A percentile compares a stretch with the other conserved stretches of the same genome.
phyloP scores from a whole-genome alignment of 495 filamentous ascomycete species.

The Chaetomium tenue region DNA sequence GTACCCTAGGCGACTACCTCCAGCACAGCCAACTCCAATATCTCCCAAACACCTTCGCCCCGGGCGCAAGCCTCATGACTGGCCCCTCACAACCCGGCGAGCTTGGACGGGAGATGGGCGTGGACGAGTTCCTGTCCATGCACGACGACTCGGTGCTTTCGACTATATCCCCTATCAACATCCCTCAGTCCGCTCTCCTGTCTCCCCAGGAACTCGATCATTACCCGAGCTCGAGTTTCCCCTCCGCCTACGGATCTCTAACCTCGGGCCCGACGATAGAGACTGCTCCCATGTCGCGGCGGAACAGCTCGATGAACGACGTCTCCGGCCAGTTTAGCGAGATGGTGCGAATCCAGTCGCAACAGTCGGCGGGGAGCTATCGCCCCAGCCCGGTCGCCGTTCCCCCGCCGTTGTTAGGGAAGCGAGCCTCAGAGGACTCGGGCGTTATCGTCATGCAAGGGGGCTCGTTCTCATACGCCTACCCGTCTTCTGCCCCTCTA shows the following conservation, averaged over 20 bases:
- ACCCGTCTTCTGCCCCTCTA: constrained; percentile 33
- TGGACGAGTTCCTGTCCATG: constrained; percentile 30
- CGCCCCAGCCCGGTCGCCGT: constrained; percentile 21
- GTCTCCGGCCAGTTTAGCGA: constrained; percentile 39
- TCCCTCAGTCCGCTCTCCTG: constrained; percentile 20
- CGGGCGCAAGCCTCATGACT: constrained; percentile 9
- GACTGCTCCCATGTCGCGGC: constrained; percentile 47
- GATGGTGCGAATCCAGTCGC: constrained; percentile 47
- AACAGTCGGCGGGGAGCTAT: constrained; percentile 39
- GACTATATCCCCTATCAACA: constrained; percentile 25
- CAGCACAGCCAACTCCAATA: constrained; percentile 24
- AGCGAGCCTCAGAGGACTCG: constrained; percentile 34
- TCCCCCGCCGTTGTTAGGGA: constrained; percentile 35
- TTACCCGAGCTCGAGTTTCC: constrained; percentile 25
- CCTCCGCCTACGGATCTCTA: constrained; percentile 47
- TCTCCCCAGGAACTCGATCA: constrained; percentile 22
- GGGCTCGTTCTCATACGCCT: constrained; percentile 35
- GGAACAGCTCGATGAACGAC: constrained; percentile 45
- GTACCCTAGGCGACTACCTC: constrained; percentile 19
- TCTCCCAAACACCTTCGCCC: constrained; percentile 20
- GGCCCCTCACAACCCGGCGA: constrained; percentile 1
- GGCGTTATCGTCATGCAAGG: constrained; percentile 37
- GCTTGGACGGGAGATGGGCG: constrained; percentile 24
- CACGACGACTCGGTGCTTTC: constrained; percentile 15
- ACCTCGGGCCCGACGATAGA: constrained; percentile 46